Evolutionary conservation across 2,329 filamentous ascomycete species (phyloP).

Genomic region (Elsinoe arachidis): DNA sequence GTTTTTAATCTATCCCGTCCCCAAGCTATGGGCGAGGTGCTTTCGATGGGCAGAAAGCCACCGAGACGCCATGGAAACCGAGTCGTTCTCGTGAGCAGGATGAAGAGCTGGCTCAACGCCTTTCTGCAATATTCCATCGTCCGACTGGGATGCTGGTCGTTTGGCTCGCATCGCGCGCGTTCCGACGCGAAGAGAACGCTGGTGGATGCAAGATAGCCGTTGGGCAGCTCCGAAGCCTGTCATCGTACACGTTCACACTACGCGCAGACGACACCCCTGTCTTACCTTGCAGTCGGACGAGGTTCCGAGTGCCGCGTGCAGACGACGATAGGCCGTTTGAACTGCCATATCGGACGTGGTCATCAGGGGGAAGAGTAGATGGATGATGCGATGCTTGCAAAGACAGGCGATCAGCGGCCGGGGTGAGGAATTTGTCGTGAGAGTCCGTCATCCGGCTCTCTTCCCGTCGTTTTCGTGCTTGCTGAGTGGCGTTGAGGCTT

Average conservation of each 20-base stretch:
- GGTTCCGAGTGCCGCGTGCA: not conserved
- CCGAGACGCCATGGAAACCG: not conserved
- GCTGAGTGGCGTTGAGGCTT: not conserved
- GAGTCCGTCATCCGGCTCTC: not conserved
- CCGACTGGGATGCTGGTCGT: not conserved
- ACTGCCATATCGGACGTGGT: slow-evolving; percentile 2
- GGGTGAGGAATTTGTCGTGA: not conserved
- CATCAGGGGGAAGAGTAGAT: slow-evolving; percentile 1
- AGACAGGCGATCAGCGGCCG: not conserved
- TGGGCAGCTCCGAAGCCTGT: not conserved
- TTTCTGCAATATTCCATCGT: not conserved
- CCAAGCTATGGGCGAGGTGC: slow-evolving; percentile 3
- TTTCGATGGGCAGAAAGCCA: slow-evolving; percentile 1
- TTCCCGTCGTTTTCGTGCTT: not conserved
- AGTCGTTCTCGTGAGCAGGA: not conserved
- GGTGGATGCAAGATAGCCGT: slow-evolving; percentile 4
- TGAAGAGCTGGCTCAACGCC: not conserved
- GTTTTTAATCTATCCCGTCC: not conserved
- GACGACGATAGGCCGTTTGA: not conserved
- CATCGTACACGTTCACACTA: not conserved
- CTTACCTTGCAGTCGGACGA: not conserved
- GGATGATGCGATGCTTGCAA: not conserved
- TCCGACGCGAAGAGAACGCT: slow-evolving; percentile 3
- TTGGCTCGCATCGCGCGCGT: slow-evolving; percentile 2
- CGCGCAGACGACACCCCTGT: not conserved